phyloP scores from a whole-genome alignment of 495 filamentous ascomycete species.

The Xylaria curta region DNA sequence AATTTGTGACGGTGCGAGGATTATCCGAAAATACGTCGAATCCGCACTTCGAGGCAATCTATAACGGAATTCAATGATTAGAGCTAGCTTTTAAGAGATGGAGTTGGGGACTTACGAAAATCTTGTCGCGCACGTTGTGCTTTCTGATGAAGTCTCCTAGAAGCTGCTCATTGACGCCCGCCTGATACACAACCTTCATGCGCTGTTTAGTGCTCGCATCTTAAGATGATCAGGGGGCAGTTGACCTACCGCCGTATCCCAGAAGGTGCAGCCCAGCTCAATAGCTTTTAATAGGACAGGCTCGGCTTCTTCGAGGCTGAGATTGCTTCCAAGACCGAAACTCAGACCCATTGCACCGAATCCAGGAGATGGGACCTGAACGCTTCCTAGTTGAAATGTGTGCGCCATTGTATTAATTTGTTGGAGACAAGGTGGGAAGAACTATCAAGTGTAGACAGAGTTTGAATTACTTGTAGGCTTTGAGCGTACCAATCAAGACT shows the following conservation, averaged over 20 bases:
- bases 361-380: not conserved
- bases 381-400: not conserved
- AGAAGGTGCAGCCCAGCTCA: not conserved
- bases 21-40: not conserved
- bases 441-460: not conserved
- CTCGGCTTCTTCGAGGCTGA: not conserved
- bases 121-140: conserved; percentile 42
- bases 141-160: conserved; percentile 61
- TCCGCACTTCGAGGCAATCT: not conserved
- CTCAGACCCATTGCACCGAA: not conserved
- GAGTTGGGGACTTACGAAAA: not conserved
- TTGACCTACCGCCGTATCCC: not conserved
- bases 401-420: not conserved
- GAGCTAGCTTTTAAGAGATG: not conserved
- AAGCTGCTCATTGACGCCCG: conserved; percentile 57
- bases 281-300: not conserved
- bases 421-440: not conserved
- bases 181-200: conserved; percentile 54
- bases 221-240: not conserved
- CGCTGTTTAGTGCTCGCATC: not conserved
- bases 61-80: not conserved
- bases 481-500: not conserved
- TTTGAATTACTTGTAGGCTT: not conserved
- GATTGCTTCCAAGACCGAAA: not conserved
- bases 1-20: conserved; percentile 54